Evolutionary conservation across 106 monocot genomes (phyloP).

Genomic region (Dendrobium nobile): DNA sequence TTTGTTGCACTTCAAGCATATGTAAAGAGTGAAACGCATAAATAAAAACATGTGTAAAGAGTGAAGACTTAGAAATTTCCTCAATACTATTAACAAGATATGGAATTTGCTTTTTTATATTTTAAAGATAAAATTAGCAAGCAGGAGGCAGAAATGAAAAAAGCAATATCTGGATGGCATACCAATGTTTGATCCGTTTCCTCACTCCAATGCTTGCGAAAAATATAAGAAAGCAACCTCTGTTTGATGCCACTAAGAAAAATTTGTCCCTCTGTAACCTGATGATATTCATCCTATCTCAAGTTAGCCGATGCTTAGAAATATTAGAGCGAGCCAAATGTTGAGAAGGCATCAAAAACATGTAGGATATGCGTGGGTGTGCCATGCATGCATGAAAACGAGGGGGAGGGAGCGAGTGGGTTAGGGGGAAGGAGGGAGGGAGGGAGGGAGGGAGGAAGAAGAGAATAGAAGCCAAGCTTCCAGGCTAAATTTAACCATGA

Average conservation of each 20-base stretch:
- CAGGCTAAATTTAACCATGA: background rate
- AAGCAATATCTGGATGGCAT: constrained; percentile 7
- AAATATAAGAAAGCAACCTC: constrained; percentile 51
- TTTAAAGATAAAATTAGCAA: background rate
- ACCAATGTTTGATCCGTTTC: constrained; percentile 44
- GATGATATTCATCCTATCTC: background rate
- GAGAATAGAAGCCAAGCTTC: background rate
- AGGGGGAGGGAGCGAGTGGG: background rate
- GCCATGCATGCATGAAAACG: background rate
- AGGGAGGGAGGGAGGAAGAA: background rate
- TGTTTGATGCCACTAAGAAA: constrained; percentile 60
- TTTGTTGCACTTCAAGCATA: background rate
- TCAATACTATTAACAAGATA: background rate
- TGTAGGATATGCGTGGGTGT: background rate
- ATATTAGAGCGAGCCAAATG: background rate
- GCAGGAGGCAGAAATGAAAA: background rate
- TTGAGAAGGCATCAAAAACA: constrained; percentile 2
- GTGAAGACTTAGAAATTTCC: background rate
- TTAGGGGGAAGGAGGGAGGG: background rate
- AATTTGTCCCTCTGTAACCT: constrained; percentile 30
- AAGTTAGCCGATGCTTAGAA: background rate
- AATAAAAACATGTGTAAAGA: background rate
- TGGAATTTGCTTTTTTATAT: background rate
- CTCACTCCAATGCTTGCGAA: constrained; percentile 48
- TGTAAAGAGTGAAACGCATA: background rate